A percentile compares a stretch with the other conserved stretches of the same genome.
Evolutionary conservation across 2,329 filamentous ascomycete genomes (phyloP).

Genomic region (Boeremia exigua): DNA sequence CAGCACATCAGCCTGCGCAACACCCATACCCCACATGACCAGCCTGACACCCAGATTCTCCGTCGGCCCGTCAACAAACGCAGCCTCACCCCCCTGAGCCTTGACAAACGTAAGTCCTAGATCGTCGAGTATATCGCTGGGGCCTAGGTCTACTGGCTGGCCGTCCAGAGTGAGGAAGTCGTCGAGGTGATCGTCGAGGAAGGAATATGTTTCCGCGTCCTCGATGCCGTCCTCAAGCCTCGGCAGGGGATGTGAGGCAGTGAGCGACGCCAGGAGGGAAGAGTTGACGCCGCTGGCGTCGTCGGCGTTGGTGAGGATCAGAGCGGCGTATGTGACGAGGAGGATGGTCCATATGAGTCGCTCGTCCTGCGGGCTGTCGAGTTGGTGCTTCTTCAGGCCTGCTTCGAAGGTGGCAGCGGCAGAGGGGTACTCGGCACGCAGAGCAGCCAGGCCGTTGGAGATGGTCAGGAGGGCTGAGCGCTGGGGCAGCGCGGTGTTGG

Average conservation of each 20-base stretch:
- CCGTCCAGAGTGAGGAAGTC: constrained; percentile 22
- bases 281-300: background rate
- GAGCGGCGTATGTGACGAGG: constrained; percentile 24
- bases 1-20: constrained; percentile 25
- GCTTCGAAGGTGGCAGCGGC: constrained; percentile 16
- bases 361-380: constrained; percentile 17
- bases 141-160: background rate
- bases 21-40: constrained; percentile 35
- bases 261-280: constrained; percentile 17
- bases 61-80: constrained; percentile 17
- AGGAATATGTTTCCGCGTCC: constrained; percentile 30
- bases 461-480: constrained; percentile 22
- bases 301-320: constrained; percentile 19
- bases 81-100: background rate
- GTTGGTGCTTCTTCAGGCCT: constrained; percentile 18
- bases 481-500: constrained; percentile 1
- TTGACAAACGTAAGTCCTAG: constrained; percentile 21
- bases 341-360: constrained; percentile 32
- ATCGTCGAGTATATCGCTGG: constrained; percentile 23
- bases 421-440: constrained; percentile 20
- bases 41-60: constrained; percentile 27
- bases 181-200: constrained; percentile 29
- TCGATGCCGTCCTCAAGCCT: constrained; percentile 33
- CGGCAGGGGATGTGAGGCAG: constrained; percentile 23
- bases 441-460: constrained; percentile 16